A percentile compares a stretch with the other conserved stretches of the same genome.
These are phyloP conservation scores for Fusarium graminum DNA, from an alignment of 2,329 filamentous ascomycete genomes.

Conservation along the genomic window DNA sequence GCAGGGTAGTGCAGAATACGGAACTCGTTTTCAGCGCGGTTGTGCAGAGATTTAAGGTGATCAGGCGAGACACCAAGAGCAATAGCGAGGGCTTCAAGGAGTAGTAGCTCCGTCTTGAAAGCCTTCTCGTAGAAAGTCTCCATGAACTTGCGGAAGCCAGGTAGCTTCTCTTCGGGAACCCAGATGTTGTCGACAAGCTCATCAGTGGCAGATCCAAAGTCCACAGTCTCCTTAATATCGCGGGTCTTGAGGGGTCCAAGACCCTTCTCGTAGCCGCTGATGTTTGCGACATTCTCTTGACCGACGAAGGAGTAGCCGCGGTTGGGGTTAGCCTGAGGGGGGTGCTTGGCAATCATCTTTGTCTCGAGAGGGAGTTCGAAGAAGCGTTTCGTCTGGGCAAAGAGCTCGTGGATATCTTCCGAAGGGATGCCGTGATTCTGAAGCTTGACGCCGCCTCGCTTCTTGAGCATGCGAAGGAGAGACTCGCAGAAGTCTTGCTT, in stretches of 20 bases:
- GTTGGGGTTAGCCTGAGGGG: conserved; percentile 53
- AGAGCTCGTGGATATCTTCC: conserved; percentile 42
- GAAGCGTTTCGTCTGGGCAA: conserved; percentile 48
- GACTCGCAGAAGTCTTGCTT: conserved; percentile 45
- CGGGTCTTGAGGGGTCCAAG: conserved; percentile 70
- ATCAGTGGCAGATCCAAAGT: conserved; percentile 54
- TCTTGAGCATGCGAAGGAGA: conserved; percentile 44
- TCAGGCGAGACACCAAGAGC: conserved; percentile 75
- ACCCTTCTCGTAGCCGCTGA: conserved; percentile 51
- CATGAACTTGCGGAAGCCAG: conserved; percentile 47
- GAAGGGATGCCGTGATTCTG: conserved; percentile 47
- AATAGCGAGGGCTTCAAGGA: conserved; percentile 82
- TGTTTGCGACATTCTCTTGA: conserved; percentile 54
- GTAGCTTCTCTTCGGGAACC: conserved; percentile 45
- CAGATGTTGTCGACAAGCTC: conserved; percentile 49
- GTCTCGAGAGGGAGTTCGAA: conserved; percentile 51
- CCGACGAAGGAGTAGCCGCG: conserved; percentile 55
- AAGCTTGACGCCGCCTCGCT: conserved; percentile 45
- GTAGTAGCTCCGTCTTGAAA: conserved; percentile 76
- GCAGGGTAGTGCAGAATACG: conserved; percentile 68
- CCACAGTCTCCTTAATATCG: conserved; percentile 56
- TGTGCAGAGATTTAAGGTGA: conserved; percentile 77
- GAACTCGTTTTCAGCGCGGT: conserved; percentile 69
- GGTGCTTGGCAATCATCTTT: conserved; percentile 52
- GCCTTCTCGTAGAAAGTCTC: conserved; percentile 76